Percentiles rank a stretch among this genome's conserved stretches.
Conservation (phyloP, 2,329 filamentous ascomycete species). For the Aspergillus sp. region DNA sequence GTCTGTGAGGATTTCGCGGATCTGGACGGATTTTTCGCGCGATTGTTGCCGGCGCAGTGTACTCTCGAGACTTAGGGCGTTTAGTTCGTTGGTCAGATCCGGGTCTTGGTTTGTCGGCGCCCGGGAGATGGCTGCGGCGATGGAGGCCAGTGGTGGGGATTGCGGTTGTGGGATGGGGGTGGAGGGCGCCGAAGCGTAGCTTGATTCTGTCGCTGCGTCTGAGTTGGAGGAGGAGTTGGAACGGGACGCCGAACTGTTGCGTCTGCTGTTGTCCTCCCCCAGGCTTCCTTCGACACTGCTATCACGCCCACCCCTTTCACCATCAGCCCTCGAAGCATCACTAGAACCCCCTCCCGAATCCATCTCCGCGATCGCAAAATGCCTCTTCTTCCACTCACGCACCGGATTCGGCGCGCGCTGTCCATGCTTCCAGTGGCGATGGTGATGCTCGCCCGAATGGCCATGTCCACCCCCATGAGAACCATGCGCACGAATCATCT, state of each 20-base stretch:
- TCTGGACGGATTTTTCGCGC: constrained; percentile 5
- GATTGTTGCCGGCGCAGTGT: constrained; percentile 15
- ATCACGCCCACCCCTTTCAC: neutral
- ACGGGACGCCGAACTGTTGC: neutral
- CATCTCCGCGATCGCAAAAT: neutral
- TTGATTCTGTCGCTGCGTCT: neutral
- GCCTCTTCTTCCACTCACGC: constrained; percentile 1
- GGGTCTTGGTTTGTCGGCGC: neutral
- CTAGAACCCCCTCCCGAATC: neutral
- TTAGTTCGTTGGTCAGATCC: neutral
- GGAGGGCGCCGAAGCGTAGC: neutral
- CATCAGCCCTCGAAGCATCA: neutral
- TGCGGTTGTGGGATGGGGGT: neutral
- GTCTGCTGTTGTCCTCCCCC: neutral
- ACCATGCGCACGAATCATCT: constrained; percentile 14
- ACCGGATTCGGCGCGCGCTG: neutral
- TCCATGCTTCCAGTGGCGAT: constrained; percentile 3
- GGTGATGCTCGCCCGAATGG: neutral
- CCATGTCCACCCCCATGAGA: neutral
- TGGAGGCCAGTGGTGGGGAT: neutral
- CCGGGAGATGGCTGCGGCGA: neutral
- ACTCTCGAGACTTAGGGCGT: constrained; percentile 18
- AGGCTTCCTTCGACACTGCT: neutral
- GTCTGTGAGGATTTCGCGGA: constrained; percentile 50
- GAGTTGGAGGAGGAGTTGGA: neutral